Base-by-base conservation (phyloP, 2,329 filamentous ascomycete species). In the Calonectria henricotiae region DNA sequence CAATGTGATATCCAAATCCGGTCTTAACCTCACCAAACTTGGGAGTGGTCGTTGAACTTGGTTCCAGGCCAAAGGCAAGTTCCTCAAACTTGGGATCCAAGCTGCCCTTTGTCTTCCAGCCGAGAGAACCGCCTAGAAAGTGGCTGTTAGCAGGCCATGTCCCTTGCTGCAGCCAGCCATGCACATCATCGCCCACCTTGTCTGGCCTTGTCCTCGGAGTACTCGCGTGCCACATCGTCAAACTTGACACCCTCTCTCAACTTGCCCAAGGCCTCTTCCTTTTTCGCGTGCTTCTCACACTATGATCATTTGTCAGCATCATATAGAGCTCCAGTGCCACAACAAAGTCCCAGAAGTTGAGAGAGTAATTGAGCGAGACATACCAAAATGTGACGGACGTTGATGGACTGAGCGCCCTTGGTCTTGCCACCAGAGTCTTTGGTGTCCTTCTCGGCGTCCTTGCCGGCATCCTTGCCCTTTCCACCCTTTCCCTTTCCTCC, bases 241-340 rank as follows among this genome's bases (percentile, higher is more conserved):
- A 95, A 95, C 76, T 92, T 93, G 62, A 86, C 86, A 1, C 92
- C 92, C 4, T 86, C 89, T 44, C 86, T 87, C 62, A 95, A 82
- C 82, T 94, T 92, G 67, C 87, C 88, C 17, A 94, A 80, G 0
- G 93, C 93, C 79, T 94, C 91, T 78, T 94, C 92, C 79, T 94
- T 95, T 81, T 91, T 94, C n/a, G 85, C 83, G 79, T 94, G 90
- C 79, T 95, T 95, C 79, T 91, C 91, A 77, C 93, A 95, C 84
- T 91, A 58, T 32, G 27, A 4, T 11, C 43, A 30, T 37, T 61
- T 13, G 67, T 76, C 37, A 77, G 71, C 43, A 64, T 49, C 49
- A 2, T 4, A 39, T 41, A 25, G 15, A 43, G 27, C 25, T 25
- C 51, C n/a, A 13, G 32, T 49, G 39, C 41, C 47, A 54, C 25